phyloP scores from a whole-genome alignment of 495 filamentous ascomycete species.

The Hyaloscypha finlandica region DNA sequence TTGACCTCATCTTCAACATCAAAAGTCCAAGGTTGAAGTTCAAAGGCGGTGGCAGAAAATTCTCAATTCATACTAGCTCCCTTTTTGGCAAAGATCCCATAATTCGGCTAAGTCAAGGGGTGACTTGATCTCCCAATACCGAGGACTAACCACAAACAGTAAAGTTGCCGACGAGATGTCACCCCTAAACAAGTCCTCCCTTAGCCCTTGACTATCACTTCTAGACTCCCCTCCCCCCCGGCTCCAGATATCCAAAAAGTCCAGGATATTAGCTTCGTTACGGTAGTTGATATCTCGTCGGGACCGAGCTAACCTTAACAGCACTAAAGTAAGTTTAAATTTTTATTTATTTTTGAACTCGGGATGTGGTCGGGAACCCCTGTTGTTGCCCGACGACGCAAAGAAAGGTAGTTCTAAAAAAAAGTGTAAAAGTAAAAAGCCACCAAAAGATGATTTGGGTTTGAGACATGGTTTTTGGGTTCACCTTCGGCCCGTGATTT shows the following conservation, averaged over 20 bases:
- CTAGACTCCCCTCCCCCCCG: not conserved
- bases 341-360: too few relatives aligned
- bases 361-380: too few relatives aligned
- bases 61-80: not conserved
- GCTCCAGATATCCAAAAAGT: not conserved
- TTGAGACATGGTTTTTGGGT: too few relatives aligned
- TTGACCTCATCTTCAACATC: not conserved
- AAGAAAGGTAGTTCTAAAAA: too few relatives aligned
- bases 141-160: not conserved
- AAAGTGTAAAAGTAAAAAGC: too few relatives aligned
- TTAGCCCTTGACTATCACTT: not conserved
- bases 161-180: constrained; percentile 7
- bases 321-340: too few relatives aligned
- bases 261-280: too few relatives aligned
- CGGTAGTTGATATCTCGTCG: too few relatives aligned
- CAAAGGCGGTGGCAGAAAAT: not conserved
- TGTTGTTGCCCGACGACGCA: too few relatives aligned
- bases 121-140: not conserved
- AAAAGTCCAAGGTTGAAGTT: not conserved
- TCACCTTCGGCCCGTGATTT: too few relatives aligned
- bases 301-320: too few relatives aligned
- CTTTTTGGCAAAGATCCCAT: not conserved
- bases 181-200: not conserved
- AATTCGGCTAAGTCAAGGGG: not conserved
- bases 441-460: too few relatives aligned